Evolutionary conservation across 192 early-diverging fungal species (phyloP).

Genomic region (Phycomyces blakesleeanus): DNA sequence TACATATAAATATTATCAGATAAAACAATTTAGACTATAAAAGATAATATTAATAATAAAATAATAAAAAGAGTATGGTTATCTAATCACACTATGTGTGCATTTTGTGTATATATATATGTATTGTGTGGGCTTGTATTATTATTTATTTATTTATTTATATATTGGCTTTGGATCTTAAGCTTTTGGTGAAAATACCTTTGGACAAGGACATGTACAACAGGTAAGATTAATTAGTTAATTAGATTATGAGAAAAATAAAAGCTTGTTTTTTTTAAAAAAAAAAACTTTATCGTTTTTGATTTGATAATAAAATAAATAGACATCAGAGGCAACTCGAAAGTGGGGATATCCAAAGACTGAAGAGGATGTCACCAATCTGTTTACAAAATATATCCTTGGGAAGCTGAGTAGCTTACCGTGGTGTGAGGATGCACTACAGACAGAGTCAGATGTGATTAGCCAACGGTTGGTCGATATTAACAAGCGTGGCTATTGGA

Average conservation of each 20-base stretch:
- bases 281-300: too few relatives aligned
- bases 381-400: slow-evolving; percentile 67
- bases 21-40: too few relatives aligned
- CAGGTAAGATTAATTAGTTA: slow-evolving; percentile 35
- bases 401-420: slow-evolving; percentile 61
- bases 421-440: slow-evolving; percentile 62
- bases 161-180: too few relatives aligned
- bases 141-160: slow-evolving; percentile 2
- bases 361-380: slow-evolving; percentile 50
- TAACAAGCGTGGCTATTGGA: slow-evolving; percentile 67
- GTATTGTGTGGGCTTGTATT: background rate
- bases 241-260: too few relatives aligned
- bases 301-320: background rate
- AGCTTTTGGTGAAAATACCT: slow-evolving; percentile 63
- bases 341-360: slow-evolving; percentile 65
- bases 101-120: background rate
- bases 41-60: too few relatives aligned
- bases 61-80: background rate
- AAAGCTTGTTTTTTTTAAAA: too few relatives aligned
- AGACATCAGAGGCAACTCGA: slow-evolving; percentile 48
- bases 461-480: slow-evolving; percentile 49
- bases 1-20: too few relatives aligned
- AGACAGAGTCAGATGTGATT: slow-evolving; percentile 64
- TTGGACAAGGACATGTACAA: slow-evolving; percentile 59
- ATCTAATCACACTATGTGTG: background rate